Percentiles rank a stretch among this genome's conserved stretches.
Evolutionary conservation across 345 rosid species (phyloP).

Genomic region (Kandelia obovata): DNA sequence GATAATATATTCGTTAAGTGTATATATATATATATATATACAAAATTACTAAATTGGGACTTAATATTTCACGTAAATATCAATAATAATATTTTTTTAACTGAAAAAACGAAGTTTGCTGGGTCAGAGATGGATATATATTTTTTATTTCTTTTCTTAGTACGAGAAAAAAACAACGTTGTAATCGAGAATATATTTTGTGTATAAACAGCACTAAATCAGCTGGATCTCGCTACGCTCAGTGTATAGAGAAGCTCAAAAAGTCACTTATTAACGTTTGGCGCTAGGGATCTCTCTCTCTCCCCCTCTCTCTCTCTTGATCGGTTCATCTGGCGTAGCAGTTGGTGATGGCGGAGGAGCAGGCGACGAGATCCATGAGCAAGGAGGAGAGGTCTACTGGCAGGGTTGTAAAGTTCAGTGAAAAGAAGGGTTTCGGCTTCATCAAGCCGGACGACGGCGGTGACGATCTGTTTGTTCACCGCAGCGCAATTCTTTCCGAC

Average conservation of each 20-base stretch:
- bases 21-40: too few relatives aligned
- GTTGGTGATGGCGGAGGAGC: slow-evolving; percentile 25
- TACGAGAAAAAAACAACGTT: too few relatives aligned
- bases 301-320: not conserved
- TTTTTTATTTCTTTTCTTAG: too few relatives aligned
- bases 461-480: slow-evolving; percentile 87
- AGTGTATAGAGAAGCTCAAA: not conserved
- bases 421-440: slow-evolving; percentile 84
- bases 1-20: too few relatives aligned
- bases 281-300: not conserved
- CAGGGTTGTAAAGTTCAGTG: slow-evolving; percentile 68
- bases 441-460: slow-evolving; percentile 84
- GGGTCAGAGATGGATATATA: too few relatives aligned
- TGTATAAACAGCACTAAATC: too few relatives aligned
- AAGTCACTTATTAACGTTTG: not conserved
- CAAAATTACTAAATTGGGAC: too few relatives aligned
- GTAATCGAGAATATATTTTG: too few relatives aligned
- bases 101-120: too few relatives aligned
- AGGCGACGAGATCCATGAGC: slow-evolving; percentile 8
- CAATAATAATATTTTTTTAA: too few relatives aligned
- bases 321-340: not conserved
- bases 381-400: slow-evolving; percentile 47
- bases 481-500: slow-evolving; percentile 71
- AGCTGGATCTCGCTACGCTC: too few relatives aligned
- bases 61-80: too few relatives aligned